A percentile compares a stretch with the other conserved stretches of the same genome.
These are phyloP conservation scores for Globisporangium rhizosaccharum DNA, from an alignment of 352 stramenopile species.

Conservation along the genomic window DNA sequence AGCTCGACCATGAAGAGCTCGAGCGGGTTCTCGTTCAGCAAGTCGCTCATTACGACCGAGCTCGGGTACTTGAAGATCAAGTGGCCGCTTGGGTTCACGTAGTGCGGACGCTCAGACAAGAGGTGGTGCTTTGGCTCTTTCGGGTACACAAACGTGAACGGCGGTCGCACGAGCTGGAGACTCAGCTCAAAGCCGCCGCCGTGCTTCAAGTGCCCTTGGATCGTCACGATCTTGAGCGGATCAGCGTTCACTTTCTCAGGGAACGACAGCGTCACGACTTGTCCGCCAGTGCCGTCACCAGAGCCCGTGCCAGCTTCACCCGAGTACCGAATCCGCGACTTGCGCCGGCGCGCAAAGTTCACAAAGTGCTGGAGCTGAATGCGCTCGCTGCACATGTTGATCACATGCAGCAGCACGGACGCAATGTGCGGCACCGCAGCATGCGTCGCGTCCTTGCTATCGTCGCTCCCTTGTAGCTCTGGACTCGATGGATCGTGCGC, in stretches of 20 bases:
- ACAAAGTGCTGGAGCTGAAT: constrained; percentile 87
- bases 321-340: constrained; percentile 80
- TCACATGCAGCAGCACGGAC: constrained; percentile 73
- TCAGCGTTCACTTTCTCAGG: constrained; percentile 82
- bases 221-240: constrained; percentile 68
- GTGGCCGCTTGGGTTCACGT: constrained; percentile 67
- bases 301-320: constrained; percentile 59
- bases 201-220: constrained; percentile 78
- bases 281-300: constrained; percentile 56
- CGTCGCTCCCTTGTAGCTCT: constrained; percentile 10
- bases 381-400: constrained; percentile 79
- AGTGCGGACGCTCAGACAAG: constrained; percentile 57
- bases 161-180: constrained; percentile 51
- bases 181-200: constrained; percentile 73
- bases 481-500: constrained; percentile 13
- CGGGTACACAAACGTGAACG: constrained; percentile 68
- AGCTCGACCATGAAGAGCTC: constrained; percentile 86
- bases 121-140: constrained; percentile 53
- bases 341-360: constrained; percentile 79
- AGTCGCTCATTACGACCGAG: constrained; percentile 54
- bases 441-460: neutral
- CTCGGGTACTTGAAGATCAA: constrained; percentile 82
- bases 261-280: constrained; percentile 84
- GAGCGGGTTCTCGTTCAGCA: constrained; percentile 77
- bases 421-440: constrained; percentile 60